Evolutionary conservation across 1,139 yeast genomes (phyloP).

Genomic region (Nakaseomyces bracarensis): DNA sequence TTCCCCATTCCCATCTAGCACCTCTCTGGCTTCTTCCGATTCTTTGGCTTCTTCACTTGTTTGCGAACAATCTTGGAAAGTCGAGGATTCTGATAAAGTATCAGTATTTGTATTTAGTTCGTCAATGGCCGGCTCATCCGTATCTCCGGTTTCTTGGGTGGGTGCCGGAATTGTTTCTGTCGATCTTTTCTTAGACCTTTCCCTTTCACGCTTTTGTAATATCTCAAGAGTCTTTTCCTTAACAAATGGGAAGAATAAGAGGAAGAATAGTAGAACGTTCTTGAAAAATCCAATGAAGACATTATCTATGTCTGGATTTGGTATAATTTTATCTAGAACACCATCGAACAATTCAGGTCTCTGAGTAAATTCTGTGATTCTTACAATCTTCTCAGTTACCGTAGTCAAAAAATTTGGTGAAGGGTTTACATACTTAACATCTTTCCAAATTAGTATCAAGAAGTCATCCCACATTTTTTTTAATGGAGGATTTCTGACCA

Average conservation of each 20-base stretch:
- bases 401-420: slow-evolving; percentile 1
- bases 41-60: too few relatives aligned
- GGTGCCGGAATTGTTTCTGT: not conserved
- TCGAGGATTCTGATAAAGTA: too few relatives aligned
- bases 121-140: not conserved
- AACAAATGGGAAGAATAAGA: slow-evolving; percentile 20
- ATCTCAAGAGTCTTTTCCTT: slow-evolving; percentile 10
- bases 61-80: too few relatives aligned
- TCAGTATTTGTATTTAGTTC: not conserved
- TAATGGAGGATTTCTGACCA: slow-evolving; percentile 5
- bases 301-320: slow-evolving; percentile 22
- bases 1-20: too few relatives aligned
- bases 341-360: slow-evolving; percentile 12
- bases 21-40: too few relatives aligned
- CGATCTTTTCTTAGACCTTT: not conserved
- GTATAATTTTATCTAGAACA: slow-evolving; percentile 18
- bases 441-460: slow-evolving; percentile 7
- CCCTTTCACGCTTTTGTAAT: not conserved
- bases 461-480: slow-evolving; percentile 6
- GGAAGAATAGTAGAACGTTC: slow-evolving; percentile 20
- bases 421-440: slow-evolving; percentile 5
- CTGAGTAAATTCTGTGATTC: slow-evolving; percentile 6
- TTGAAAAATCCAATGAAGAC: slow-evolving; percentile 16
- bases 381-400: slow-evolving; percentile 5
- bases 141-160: not conserved